phyloP scores from a whole-genome alignment of 352 stramenopile species.

The Globisporangium paroecandrum region DNA sequence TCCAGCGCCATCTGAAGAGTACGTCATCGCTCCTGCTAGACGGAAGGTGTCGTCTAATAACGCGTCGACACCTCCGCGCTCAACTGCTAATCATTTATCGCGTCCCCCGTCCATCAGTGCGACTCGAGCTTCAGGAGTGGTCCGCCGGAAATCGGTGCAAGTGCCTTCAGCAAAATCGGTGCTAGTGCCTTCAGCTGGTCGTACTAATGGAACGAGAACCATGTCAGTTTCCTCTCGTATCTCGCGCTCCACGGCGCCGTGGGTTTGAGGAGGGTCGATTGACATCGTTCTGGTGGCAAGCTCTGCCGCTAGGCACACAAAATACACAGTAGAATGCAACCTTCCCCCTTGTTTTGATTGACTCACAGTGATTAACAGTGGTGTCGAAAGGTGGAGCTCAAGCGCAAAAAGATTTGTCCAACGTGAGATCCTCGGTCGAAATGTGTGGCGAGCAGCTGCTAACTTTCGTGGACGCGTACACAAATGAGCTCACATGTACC shows the following conservation, averaged over 20 bases:
- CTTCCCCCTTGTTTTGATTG: neutral
- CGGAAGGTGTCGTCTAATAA: slow-evolving; percentile 35
- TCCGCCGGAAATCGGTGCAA: neutral
- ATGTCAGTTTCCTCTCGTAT: slow-evolving; percentile 8
- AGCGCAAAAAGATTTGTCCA: slow-evolving; percentile 39
- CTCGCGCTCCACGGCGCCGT: slow-evolving; percentile 14
- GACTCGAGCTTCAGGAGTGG: neutral
- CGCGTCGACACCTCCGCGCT: slow-evolving; percentile 8
- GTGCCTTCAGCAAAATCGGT: neutral
- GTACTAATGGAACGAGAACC: neutral
- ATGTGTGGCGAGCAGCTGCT: slow-evolving; percentile 53
- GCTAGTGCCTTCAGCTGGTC: neutral
- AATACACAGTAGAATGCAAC: neutral
- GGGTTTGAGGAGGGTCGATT: slow-evolving; percentile 8
- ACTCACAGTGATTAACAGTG: neutral
- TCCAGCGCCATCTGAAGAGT: slow-evolving; percentile 24
- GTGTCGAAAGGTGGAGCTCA: slow-evolving; percentile 31
- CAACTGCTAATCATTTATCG: neutral
- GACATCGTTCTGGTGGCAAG: neutral
- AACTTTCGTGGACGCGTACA: slow-evolving; percentile 16
- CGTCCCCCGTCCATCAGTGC: slow-evolving; percentile 11
- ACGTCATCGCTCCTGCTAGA: neutral
- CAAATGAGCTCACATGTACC: slow-evolving; percentile 28
- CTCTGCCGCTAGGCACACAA: neutral
- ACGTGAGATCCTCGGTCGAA: slow-evolving; percentile 52